Base-by-base conservation (phyloP, 805 yeast species). In the Candida tallmaniae region DNA sequence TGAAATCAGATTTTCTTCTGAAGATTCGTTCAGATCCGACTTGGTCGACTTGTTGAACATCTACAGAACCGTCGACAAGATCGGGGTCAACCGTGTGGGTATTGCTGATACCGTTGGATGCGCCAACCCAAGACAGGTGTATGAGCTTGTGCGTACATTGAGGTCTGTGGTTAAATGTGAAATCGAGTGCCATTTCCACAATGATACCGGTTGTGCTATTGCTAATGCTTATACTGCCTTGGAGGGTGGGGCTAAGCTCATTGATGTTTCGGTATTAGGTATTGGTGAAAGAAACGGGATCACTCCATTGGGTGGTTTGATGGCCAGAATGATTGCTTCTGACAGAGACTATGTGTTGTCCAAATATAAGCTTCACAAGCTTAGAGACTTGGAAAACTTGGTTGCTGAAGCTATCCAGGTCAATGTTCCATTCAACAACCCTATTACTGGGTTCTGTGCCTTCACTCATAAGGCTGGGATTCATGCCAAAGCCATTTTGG, bases 201-300 rank as follows among this genome's bases (percentile, higher is more conserved):
- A 74, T 51, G 80, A 74, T 55, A 74, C 80, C 18, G 80, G 80
- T 26, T 74, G 80, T 60, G 79, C 80, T 31, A 70, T 74, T 50
- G 80, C 80, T 34, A 74, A 74, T 48, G 80, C 80, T 20, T 74
- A 74, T 56, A 71, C 80, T 34, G 80, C 80, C 14, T 67, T 74
- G 50, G 80, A 74, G 56, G 80, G 76, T 9, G 80, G 80, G 46
- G 79, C 79, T 29, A 73, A 71, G 56, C 68, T 64, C 52, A 73
- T 74, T 36, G 80, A 74, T 47, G 75, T 74, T 5, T 72, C 77
- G 28, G 77, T 74, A 15, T 67, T 74, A 50, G 80, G 80, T 45
- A 74, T 74, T 40, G 80, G 80, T 56, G 80, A 74, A 59, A 68
- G 80, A 65, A 74, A 74, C 56, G 80, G 80, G 51, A 74, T 74